phyloP scores from a whole-genome alignment of 176 grass and related monocot genomes.

The Olyra latifolia region DNA sequence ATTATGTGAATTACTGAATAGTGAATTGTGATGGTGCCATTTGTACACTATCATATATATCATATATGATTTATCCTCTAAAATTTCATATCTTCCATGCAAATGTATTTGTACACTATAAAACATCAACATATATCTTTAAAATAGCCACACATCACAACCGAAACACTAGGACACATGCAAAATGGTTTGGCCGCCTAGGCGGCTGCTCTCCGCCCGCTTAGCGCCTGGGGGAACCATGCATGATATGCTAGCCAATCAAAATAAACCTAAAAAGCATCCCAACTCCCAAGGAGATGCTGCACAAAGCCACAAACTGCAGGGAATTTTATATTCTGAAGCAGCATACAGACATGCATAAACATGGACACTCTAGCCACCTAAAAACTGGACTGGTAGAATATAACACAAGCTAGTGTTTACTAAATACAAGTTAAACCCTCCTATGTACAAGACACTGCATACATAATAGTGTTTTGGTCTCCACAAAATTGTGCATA shows the following conservation, averaged over 20 bases:
- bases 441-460: background rate
- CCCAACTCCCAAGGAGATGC: background rate
- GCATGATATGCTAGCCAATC: background rate
- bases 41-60: no score
- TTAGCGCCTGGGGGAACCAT: no score
- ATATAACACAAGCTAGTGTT: background rate
- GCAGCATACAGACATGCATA: constrained; percentile 3
- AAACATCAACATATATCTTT: no score
- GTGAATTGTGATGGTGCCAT: no score
- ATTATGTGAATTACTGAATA: no score
- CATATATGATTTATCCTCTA: no score
- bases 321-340: background rate
- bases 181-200: no score
- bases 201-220: no score
- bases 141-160: no score
- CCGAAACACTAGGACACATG: no score
- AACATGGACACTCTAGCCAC: background rate
- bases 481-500: background rate
- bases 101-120: no score
- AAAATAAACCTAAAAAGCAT: constrained; percentile 25
- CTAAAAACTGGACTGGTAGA: background rate
- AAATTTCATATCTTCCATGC: no score
- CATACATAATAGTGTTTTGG: background rate
- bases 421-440: background rate
- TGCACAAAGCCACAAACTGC: background rate